Conservation (phyloP, 2,329 filamentous ascomycete species). For the Geosmithia putterillii region DNA sequence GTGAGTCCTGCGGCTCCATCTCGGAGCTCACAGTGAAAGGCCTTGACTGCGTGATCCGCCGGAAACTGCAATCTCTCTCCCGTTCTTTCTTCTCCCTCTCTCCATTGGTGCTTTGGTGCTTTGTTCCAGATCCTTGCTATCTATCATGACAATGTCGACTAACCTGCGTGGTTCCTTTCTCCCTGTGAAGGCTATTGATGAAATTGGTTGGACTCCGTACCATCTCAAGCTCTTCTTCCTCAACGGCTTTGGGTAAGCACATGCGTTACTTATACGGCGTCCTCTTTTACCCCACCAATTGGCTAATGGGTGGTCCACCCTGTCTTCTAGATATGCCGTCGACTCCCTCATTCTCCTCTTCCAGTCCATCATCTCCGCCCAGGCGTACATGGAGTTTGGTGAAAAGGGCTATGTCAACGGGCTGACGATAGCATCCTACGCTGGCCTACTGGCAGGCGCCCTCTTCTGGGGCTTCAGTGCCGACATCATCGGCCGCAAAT, state of each 20-base stretch:
- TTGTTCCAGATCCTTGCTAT: background rate
- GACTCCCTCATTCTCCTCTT: constrained; percentile 37
- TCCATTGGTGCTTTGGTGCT: no score
- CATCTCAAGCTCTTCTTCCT: constrained; percentile 49
- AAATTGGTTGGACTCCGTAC: constrained; percentile 48
- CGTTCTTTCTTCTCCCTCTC: no score
- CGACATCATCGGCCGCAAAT: constrained; percentile 55
- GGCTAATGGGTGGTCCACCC: background rate
- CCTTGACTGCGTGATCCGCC: no score
- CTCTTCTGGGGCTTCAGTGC: constrained; percentile 58
- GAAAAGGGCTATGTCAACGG: constrained; percentile 39
- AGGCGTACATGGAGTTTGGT: constrained; percentile 48
- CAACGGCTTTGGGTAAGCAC: constrained; percentile 41
- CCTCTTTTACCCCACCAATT: background rate
- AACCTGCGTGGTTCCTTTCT: no score
- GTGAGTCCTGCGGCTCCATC: constrained; percentile 21
- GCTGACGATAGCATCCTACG: constrained; percentile 50
- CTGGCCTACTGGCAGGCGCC: constrained; percentile 41
- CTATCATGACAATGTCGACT: background rate
- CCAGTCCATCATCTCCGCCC: constrained; percentile 48
- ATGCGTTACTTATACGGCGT: background rate
- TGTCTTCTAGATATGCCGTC: constrained; percentile 25
- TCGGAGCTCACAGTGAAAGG: background rate
- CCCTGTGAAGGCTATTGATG: constrained; percentile 31
- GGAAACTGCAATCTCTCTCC: no score